Percentiles rank a stretch among this genome's conserved stretches.
phyloP scores from a whole-genome alignment of 768 basidiomycete genomes.

The Lanmaoa pseudosensibilis region DNA sequence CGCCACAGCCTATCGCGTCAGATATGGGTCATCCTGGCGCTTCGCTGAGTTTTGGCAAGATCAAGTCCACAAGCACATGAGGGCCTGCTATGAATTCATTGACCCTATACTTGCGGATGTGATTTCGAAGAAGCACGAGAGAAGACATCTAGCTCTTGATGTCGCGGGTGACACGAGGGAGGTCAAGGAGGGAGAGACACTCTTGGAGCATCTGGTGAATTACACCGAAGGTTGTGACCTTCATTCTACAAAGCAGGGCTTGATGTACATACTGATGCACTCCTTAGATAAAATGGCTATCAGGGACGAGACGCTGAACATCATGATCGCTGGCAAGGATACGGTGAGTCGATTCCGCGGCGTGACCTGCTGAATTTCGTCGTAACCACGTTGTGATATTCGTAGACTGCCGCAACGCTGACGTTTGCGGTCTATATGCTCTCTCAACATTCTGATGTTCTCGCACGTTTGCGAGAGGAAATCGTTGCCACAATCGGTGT shows the following conservation, averaged over 20 bases:
- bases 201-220: constrained; percentile 53
- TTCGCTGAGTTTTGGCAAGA: constrained; percentile 45
- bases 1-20: constrained; percentile 33
- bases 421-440: constrained; percentile 45
- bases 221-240: constrained; percentile 47
- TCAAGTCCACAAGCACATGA: constrained; percentile 37
- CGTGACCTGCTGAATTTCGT: neutral
- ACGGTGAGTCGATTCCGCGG: constrained; percentile 35
- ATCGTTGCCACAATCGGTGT: constrained; percentile 52
- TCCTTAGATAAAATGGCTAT: constrained; percentile 23
- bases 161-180: constrained; percentile 22
- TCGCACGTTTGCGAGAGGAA: constrained; percentile 53
- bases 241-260: neutral
- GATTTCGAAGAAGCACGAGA: constrained; percentile 35
- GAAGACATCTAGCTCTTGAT: constrained; percentile 7
- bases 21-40: constrained; percentile 45
- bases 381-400: neutral
- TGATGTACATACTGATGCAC: constrained; percentile 1
- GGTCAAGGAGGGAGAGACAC: constrained; percentile 41
- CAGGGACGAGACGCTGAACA: constrained; percentile 29
- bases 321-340: constrained; percentile 39
- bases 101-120: constrained; percentile 48
- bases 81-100: constrained; percentile 46
- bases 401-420: constrained; percentile 34
- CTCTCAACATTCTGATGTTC: constrained; percentile 50